Conservation (phyloP, 495 filamentous ascomycete genomes). For the Mycothermus thermophilus region DNA sequence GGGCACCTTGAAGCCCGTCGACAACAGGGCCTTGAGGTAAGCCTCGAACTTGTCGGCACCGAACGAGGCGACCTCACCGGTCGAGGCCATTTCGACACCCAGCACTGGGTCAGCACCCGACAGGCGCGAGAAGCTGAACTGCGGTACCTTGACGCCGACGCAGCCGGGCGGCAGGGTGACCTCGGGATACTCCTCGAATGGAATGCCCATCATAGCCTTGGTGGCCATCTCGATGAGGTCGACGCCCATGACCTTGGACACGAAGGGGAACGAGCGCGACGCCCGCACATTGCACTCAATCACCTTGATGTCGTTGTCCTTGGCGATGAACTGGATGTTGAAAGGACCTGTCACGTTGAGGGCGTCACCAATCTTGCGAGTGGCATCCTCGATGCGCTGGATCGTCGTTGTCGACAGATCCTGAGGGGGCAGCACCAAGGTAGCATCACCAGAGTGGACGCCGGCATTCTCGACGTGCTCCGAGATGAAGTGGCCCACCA, state of each 20-base stretch:
- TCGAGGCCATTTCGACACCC: constrained; percentile 98
- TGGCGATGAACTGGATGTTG: constrained; percentile 99
- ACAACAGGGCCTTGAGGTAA: constrained; percentile 87
- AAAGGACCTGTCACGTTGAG: constrained; percentile 93
- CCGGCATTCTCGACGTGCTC: constrained; percentile 95
- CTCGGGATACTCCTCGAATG: constrained; percentile 68
- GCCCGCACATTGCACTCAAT: constrained; percentile 98
- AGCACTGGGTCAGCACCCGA: constrained; percentile 93
- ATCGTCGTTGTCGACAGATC: constrained; percentile 86
- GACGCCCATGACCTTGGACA: constrained; percentile 97
- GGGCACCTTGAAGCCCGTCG: constrained; percentile 94
- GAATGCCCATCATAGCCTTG: constrained; percentile 83
- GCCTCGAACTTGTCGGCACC: constrained; percentile 93
- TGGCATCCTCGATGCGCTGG: constrained; percentile 82
- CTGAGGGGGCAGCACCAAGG: constrained; percentile 84
- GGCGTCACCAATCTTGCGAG: constrained; percentile 84
- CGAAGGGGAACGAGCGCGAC: constrained; percentile 93
- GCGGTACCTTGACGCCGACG: constrained; percentile 94
- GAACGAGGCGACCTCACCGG: constrained; percentile 94
- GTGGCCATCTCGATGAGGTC: constrained; percentile 98
- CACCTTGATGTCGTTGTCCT: constrained; percentile 99
- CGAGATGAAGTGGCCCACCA: constrained; percentile 85
- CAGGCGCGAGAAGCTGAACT: constrained; percentile 95
- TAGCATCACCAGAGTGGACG: constrained; percentile 93
- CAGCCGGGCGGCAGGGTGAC: constrained; percentile 62